A percentile compares a stretch with the other conserved stretches of the same genome.
phyloP scores from a whole-genome alignment of 352 stramenopile species.

The Phytophthora brassicae region DNA sequence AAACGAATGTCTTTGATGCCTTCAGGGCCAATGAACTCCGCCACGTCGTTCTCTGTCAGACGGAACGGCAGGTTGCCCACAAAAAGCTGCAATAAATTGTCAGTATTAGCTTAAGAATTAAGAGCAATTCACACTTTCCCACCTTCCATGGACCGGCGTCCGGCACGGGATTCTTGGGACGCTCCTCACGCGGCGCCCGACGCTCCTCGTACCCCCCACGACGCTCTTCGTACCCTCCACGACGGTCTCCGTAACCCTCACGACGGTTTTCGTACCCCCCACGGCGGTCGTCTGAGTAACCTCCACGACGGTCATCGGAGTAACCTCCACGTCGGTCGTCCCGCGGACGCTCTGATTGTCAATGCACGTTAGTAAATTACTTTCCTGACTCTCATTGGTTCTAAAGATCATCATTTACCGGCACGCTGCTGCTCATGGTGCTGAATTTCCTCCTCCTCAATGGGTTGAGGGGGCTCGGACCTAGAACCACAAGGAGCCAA shows the following conservation, averaged over 20 bases:
- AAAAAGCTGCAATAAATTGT: slow-evolving; percentile 47
- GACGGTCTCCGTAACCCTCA: slow-evolving; percentile 42
- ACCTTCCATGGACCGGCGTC: slow-evolving; percentile 82
- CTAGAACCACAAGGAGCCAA: slow-evolving; percentile 10
- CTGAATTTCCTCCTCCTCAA: slow-evolving; percentile 44
- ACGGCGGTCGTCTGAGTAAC: slow-evolving; percentile 22
- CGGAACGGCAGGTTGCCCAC: slow-evolving; percentile 84
- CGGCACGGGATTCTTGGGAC: slow-evolving; percentile 75
- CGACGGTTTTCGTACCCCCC: slow-evolving; percentile 19
- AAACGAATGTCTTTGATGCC: slow-evolving; percentile 74
- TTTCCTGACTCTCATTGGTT: not conserved
- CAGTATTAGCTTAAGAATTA: too few species aligned
- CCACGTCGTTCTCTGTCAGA: slow-evolving; percentile 68
- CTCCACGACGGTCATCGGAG: slow-evolving; percentile 18
- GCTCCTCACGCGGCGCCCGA: slow-evolving; percentile 36
- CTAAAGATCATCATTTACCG: slow-evolving; percentile 16
- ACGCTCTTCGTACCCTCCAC: slow-evolving; percentile 36
- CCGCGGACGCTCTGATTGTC: slow-evolving; percentile 15
- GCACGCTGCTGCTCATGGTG: slow-evolving; percentile 32
- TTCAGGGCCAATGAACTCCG: slow-evolving; percentile 60
- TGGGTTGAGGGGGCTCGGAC: slow-evolving; percentile 35
- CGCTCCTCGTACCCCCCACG: slow-evolving; percentile 28
- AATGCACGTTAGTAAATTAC: not conserved
- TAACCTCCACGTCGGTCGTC: too few species aligned
- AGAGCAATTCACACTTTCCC: not conserved